A percentile compares a stretch with the other conserved stretches of the same genome.
These are phyloP conservation scores for Candolleomyces eurysporus DNA, from an alignment of 768 basidiomycete species.

Conservation along the genomic window DNA sequence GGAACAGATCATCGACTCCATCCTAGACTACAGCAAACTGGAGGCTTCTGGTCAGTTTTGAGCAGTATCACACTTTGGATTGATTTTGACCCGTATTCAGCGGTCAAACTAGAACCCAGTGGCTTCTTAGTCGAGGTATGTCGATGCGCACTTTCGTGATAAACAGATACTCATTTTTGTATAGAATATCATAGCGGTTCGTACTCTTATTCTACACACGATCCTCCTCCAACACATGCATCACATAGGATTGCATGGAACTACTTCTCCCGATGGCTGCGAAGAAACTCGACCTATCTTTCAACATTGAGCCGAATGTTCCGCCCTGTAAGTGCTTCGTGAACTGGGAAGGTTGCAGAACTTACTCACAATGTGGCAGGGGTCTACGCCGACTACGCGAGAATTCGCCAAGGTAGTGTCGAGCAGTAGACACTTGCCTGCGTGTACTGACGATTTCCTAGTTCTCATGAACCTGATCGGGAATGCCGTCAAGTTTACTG, in stretches of 20 bases:
- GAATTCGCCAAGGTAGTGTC: conserved; percentile 63
- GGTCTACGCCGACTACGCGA: conserved; percentile 72
- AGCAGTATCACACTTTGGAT: neutral
- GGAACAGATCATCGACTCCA: conserved; percentile 72
- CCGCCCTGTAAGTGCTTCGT: conserved; percentile 49
- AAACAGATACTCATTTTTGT: conserved; percentile 1
- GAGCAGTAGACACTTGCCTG: neutral
- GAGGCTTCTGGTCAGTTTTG: conserved; percentile 60
- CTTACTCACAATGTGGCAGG: conserved; percentile 30
- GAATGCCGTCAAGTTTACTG: conserved; percentile 76
- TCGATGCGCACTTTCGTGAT: neutral
- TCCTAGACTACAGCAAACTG: conserved; percentile 76
- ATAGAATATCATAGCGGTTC: conserved; percentile 64
- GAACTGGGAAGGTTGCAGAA: neutral
- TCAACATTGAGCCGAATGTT: conserved; percentile 66
- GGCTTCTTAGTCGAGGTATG: conserved; percentile 63
- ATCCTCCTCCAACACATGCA: conserved; percentile 5
- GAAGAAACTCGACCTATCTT: conserved; percentile 71
- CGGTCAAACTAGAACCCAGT: conserved; percentile 67
- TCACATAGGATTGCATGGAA: conserved; percentile 68
- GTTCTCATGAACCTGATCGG: conserved; percentile 78
- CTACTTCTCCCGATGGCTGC: conserved; percentile 72
- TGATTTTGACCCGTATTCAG: conserved; percentile 27
- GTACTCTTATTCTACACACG: conserved; percentile 14
- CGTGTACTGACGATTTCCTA: conserved; percentile 18